Base-by-base conservation (phyloP, 2,329 filamentous ascomycete species). In the Helminthosporium solani region DNA sequence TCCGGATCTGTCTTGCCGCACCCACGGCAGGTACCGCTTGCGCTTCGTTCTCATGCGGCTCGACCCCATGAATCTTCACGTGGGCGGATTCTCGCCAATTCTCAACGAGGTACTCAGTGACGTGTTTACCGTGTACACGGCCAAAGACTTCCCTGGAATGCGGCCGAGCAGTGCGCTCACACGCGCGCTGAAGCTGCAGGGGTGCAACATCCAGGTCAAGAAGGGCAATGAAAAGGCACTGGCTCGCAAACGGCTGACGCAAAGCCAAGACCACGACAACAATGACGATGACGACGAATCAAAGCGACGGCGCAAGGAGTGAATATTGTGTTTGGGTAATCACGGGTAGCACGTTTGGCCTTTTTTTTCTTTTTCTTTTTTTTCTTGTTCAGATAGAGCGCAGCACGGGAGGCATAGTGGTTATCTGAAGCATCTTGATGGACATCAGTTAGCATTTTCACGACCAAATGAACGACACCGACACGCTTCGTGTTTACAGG, bases 131-230 rank as follows among this genome's bases (percentile, higher is more conserved):
- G 88, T 91, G 7, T 91, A 86, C 67, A 90, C 86, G 34, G 88
- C 88, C 34, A 94, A 92, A 65, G 88, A 92, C 63, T 94, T 94
- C 49, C 87, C 87, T 0, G 88, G 88, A 5, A 94, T 94, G 88
- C 78, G 84, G 46, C 84, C 87, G 1, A 90, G 86, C 66, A 90
- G 86, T 20, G 75, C 79, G 15, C 71, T 94, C 30, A 88, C 88
- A 1, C 87, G 87, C 66, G 77, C 80, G 25, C 73, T 94, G 46
- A 88, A 89, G 67, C 78, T 87, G 59, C 88, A 92, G 70, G 88
- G 88, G 3, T 88, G 88, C 60, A 83, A 90, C 40, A 90, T 94
- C 50, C 88, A 88, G 28, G 88, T 92, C 52, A 92, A 92, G 73
- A 94, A 92, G 66, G 88, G 88, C 12, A 90, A 88, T 55, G 86